Percentiles rank a stretch among this genome's conserved stretches.
Evolutionary conservation across 371 early-diverging fungal genomes (phyloP).

Genomic region (Massospora cicadina): DNA sequence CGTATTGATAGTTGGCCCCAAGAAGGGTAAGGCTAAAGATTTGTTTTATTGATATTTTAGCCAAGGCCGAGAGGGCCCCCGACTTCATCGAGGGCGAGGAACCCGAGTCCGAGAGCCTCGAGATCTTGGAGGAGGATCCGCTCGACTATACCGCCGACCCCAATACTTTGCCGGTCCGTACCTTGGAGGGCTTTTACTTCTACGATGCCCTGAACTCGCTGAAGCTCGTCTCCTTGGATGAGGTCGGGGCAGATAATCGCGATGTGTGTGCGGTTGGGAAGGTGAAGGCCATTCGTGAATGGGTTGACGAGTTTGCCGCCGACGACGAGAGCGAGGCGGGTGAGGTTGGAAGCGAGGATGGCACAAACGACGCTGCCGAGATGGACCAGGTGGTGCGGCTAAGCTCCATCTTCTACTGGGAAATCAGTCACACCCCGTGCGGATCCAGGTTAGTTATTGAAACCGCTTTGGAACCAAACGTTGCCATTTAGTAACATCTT

Average conservation of each 20-base stretch:
- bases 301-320: slow-evolving; percentile 13
- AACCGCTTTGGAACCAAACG: not conserved
- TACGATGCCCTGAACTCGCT: slow-evolving; percentile 21
- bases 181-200: slow-evolving; percentile 22
- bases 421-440: slow-evolving; percentile 17
- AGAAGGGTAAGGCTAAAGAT: not conserved
- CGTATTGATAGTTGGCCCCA: not conserved
- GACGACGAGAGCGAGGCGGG: slow-evolving; percentile 16
- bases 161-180: slow-evolving; percentile 21
- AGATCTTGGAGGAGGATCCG: slow-evolving; percentile 24
- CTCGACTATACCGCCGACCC: slow-evolving; percentile 15
- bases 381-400: slow-evolving; percentile 16
- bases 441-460: slow-evolving; percentile 13
- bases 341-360: slow-evolving; percentile 17
- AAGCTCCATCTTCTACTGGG: slow-evolving; percentile 23
- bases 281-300: slow-evolving; percentile 13
- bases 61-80: not conserved
- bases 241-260: slow-evolving; percentile 20
- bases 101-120: slow-evolving; percentile 20
- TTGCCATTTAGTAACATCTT: slow-evolving; percentile 21
- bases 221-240: slow-evolving; percentile 16
- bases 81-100: slow-evolving; percentile 15
- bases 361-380: not conserved
- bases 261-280: slow-evolving; percentile 21
- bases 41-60: not conserved